Evolutionary conservation across 495 filamentous ascomycete species (phyloP).

Genomic region (Hypoxylon fragiforme): DNA sequence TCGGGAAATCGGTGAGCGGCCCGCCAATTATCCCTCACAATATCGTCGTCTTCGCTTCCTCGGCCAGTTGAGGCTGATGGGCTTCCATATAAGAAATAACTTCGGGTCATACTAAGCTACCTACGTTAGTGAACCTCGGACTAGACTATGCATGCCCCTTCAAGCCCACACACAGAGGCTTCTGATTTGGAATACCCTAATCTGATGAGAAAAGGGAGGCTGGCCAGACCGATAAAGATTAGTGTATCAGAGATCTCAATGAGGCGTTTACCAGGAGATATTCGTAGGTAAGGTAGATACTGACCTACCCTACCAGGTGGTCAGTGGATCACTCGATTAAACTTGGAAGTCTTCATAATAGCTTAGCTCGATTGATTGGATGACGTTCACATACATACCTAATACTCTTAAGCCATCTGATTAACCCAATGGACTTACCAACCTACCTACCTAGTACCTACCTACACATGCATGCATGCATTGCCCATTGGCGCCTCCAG

Average conservation of each 20-base stretch:
- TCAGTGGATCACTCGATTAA: too few relatives aligned
- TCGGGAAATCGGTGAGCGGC: conserved; percentile 52
- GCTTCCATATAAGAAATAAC: conserved; percentile 15
- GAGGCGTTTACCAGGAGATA: neutral
- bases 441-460: too few relatives aligned
- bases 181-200: conserved; percentile 8
- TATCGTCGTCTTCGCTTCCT: conserved; percentile 26
- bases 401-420: too few relatives aligned
- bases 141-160: too few relatives aligned
- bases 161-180: conserved; percentile 4
- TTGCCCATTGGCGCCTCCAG: too few relatives aligned
- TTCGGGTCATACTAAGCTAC: neutral
- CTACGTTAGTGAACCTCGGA: conserved; percentile 1
- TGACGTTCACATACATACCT: too few relatives aligned
- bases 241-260: neutral
- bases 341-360: too few relatives aligned
- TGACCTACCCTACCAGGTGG: too few relatives aligned
- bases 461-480: too few relatives aligned
- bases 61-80: conserved; percentile 22
- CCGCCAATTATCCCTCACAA: conserved; percentile 39
- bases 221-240: conserved; percentile 15
- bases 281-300: neutral
- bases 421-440: too few relatives aligned
- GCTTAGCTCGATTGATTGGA: too few relatives aligned
- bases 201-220: conserved; percentile 17